These are phyloP conservation scores for Trametes coccinea DNA, from an alignment of 768 basidiomycete species.

Conservation along the genomic window DNA sequence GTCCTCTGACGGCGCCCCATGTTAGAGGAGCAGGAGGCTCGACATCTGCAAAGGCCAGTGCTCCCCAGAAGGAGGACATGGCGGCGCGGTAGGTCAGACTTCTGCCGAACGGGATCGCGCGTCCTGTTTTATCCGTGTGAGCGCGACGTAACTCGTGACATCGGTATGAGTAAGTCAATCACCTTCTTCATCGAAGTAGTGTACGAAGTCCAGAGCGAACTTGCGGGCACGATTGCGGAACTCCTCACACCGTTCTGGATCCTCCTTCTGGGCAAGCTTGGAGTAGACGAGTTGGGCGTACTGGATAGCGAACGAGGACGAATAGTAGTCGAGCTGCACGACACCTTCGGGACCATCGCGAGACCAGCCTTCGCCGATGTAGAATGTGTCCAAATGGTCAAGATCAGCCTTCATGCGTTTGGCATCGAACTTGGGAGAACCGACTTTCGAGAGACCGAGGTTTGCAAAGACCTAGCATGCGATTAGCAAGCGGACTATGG, in stretches of 20 bases:
- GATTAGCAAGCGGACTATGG: neutral
- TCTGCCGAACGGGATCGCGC: conserved; percentile 73
- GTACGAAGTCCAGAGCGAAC: conserved; percentile 70
- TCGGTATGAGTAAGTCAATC: conserved; percentile 11
- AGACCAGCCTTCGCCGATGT: conserved; percentile 75
- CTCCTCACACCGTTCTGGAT: conserved; percentile 63
- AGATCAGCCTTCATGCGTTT: conserved; percentile 71
- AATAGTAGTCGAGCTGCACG: conserved; percentile 78
- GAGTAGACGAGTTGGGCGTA: conserved; percentile 73
- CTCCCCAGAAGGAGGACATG: conserved; percentile 81
- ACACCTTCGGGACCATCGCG: conserved; percentile 77
- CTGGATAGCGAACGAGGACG: conserved; percentile 78
- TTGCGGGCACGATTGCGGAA: conserved; percentile 61
- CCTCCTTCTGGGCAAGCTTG: conserved; percentile 59
- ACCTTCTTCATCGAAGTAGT: conserved; percentile 78
- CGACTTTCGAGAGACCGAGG: conserved; percentile 63
- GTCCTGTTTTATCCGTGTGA: conserved; percentile 42
- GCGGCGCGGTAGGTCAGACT: conserved; percentile 79
- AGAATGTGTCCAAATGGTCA: conserved; percentile 77
- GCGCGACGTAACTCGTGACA: neutral
- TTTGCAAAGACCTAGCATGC: conserved; percentile 67
- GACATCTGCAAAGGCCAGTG: conserved; percentile 69
- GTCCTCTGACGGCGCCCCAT: conserved; percentile 75
- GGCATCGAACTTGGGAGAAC: conserved; percentile 55
- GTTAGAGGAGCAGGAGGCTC: conserved; percentile 67